A percentile compares a stretch with the other conserved stretches of the same genome.
These are phyloP conservation scores for Fraxinus anomala DNA, from an alignment of 257 asterid genomes.

Conservation along the genomic window DNA sequence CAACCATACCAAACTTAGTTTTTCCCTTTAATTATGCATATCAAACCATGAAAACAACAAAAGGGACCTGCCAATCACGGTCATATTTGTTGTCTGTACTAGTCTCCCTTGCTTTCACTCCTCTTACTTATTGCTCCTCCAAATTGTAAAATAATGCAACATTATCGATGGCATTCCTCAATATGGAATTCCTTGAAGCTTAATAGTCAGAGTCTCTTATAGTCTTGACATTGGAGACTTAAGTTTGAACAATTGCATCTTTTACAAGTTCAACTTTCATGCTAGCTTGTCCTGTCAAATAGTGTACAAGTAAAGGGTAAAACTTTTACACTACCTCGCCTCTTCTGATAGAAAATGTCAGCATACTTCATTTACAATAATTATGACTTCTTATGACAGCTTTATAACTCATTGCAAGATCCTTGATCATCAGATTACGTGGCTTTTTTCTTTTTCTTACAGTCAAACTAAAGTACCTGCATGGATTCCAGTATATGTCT, in stretches of 20 bases:
- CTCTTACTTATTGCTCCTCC: not conserved
- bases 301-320: not conserved
- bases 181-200: too few relatives aligned
- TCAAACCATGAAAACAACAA: slow-evolving; percentile 3
- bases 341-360: not conserved
- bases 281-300: not conserved
- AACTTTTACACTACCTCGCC: not conserved
- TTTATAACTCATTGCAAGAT: not conserved
- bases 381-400: not conserved
- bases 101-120: not conserved
- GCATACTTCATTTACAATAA: not conserved
- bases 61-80: not conserved
- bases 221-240: not conserved
- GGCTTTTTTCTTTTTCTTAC: not conserved
- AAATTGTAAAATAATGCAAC: not conserved
- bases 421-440: not conserved
- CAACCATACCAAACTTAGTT: slow-evolving; percentile 6
- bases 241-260: too few relatives aligned
- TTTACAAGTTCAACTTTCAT: not conserved
- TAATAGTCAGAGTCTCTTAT: not conserved
- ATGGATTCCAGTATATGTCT: too few relatives aligned
- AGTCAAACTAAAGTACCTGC: not conserved
- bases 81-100: not conserved
- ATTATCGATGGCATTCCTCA: slow-evolving; percentile 3
- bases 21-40: not conserved